Base-by-base conservation (phyloP, 2,329 filamentous ascomycete species). In the Capronia epimyces region DNA sequence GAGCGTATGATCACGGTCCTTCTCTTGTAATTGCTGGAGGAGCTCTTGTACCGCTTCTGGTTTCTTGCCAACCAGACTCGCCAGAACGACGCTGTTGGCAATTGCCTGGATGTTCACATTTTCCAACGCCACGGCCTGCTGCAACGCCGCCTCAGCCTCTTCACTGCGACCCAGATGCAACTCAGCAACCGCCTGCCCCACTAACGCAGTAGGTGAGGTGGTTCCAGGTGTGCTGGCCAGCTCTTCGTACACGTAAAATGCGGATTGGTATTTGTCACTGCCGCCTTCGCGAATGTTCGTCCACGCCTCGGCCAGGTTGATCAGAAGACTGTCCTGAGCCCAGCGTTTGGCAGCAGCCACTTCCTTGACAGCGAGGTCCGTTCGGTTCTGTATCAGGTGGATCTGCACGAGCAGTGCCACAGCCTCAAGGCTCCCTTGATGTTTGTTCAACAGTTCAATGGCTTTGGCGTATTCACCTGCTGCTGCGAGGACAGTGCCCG, bases 241-340 rank as follows among this genome's bases (percentile, higher is more conserved):
- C 70, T 98, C 93, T 71, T 97, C 91, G 65, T 89, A 97, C 55
- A 97, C 91, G 75, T 98, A 97, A 71, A 95, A 97, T 15, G 91
- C 85, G 65, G 93, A 87, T 66, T 97, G 93, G 71, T 97, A 97
- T 68, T 89, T 93, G 62, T 95, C 89, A 60, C 90, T 90, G 65
- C 91, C 91, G 79, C 93, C 89, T 70, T 91, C 75, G 68, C 93
- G 79, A 69, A 97, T 71, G 22, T 89, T 90, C 57, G 95, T 87
- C 93, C 91, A 98, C 6, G 88, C 88, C 72, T 98, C 93, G 6
- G 90, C 90, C 59, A 98, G 72, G 70, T 98, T 97, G 59, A 97
- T 88, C 43, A 97, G 75, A 32, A 97, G 74, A 61, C 86, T 95
- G 67, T 97, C 93, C 71, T 98, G 91, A 6, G 91, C 93, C 87